phyloP scores from a whole-genome alignment of 2,329 filamentous ascomycete genomes.

The Metarhizium anisopliae region DNA sequence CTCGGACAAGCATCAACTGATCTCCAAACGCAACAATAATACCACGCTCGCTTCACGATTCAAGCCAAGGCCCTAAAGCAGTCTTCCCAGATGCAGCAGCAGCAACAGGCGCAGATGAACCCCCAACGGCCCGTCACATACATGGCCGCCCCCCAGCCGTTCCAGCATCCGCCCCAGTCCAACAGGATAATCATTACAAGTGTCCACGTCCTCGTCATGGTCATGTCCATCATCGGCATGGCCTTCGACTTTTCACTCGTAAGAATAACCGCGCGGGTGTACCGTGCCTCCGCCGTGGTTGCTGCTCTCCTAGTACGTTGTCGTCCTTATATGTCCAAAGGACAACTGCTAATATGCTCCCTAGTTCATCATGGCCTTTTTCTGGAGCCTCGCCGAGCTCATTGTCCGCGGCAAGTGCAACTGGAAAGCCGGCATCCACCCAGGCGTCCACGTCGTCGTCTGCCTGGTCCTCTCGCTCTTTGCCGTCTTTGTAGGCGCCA shows the following conservation, averaged over 20 bases:
- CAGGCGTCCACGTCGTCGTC: conserved; percentile 33
- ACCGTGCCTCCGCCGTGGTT: no score
- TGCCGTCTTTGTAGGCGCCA: conserved; percentile 16
- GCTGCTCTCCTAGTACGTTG: not conserved
- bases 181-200: conserved; percentile 14
- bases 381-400: conserved; percentile 31
- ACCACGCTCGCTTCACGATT: not conserved
- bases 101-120: not conserved
- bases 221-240: conserved; percentile 17
- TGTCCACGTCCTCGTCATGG: conserved; percentile 19
- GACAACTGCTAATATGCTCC: not conserved
- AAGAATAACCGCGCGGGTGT: no score
- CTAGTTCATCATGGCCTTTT: conserved; percentile 25
- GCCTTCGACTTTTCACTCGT: conserved; percentile 18
- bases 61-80: not conserved
- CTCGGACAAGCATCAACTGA: no score
- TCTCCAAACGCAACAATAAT: not conserved
- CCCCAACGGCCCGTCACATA: not conserved
- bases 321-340: not conserved
- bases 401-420: conserved; percentile 25
- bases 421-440: conserved; percentile 28
- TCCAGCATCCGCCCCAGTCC: conserved; percentile 8
- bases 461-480: conserved; percentile 33
- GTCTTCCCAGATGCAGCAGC: not conserved
- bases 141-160: not conserved